phyloP scores from a whole-genome alignment of 2,329 filamentous ascomycete species.

The Monosporascus cannonballus region DNA sequence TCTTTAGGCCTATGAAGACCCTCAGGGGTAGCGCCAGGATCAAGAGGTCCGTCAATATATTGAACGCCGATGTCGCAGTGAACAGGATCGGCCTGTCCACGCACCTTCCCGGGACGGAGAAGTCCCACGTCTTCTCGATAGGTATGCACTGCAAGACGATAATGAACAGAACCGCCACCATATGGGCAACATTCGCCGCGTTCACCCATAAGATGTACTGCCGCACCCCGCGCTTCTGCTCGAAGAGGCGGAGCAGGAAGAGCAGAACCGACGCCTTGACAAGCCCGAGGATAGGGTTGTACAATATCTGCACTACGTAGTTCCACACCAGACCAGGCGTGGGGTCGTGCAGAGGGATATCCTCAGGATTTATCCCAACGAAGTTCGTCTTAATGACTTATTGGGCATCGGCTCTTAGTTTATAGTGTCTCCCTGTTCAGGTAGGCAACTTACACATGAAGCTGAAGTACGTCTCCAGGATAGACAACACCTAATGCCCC shows the following conservation, averaged over 20 bases:
- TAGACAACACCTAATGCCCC: slow-evolving; percentile 11
- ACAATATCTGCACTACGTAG: slow-evolving; percentile 34
- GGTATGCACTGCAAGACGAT: slow-evolving; percentile 35
- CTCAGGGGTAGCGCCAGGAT: slow-evolving; percentile 33
- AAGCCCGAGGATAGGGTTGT: slow-evolving; percentile 39
- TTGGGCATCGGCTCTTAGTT: not conserved
- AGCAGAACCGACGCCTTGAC: slow-evolving; percentile 39
- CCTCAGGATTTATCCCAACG: slow-evolving; percentile 12
- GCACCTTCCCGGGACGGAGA: slow-evolving; percentile 19
- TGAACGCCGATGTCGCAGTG: slow-evolving; percentile 29
- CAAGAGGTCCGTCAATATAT: slow-evolving; percentile 35
- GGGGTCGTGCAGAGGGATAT: slow-evolving; percentile 16
- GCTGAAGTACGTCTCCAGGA: slow-evolving; percentile 15
- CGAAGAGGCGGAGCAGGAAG: slow-evolving; percentile 37
- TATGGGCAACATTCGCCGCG: slow-evolving; percentile 24
- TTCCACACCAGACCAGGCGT: slow-evolving; percentile 23
- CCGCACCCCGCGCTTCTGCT: slow-evolving; percentile 28
- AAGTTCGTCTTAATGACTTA: slow-evolving; percentile 18
- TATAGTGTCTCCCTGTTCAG: not conserved
- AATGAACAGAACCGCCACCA: slow-evolving; percentile 22
- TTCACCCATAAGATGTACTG: slow-evolving; percentile 26
- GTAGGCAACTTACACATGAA: slow-evolving; percentile 15
- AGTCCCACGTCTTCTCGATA: slow-evolving; percentile 27
- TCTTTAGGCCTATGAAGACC: slow-evolving; percentile 35
- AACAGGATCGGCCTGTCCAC: slow-evolving; percentile 26